Percentiles rank a stretch among this genome's conserved stretches.
Conservation (phyloP, 2,329 filamentous ascomycete species). For the Coleophoma crateriformis region DNA sequence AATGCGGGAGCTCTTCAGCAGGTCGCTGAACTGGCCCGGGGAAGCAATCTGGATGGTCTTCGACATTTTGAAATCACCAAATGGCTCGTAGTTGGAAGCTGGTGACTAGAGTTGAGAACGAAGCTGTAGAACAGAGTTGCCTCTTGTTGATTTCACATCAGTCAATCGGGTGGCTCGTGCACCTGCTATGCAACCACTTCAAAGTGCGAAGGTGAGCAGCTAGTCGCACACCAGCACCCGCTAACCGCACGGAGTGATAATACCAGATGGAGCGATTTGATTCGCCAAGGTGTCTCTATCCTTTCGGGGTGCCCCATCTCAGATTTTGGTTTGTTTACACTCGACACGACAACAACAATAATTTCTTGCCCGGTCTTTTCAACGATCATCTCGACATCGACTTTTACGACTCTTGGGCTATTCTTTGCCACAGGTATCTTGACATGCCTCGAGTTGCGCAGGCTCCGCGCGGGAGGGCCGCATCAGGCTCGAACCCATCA, state of each 20-base stretch:
- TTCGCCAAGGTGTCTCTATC: too few relatives aligned
- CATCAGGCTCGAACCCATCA: conserved; percentile 27
- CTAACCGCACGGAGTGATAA: too few relatives aligned
- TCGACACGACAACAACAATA: not conserved
- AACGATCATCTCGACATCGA: too few relatives aligned
- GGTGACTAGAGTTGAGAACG: not conserved
- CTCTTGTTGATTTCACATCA: not conserved
- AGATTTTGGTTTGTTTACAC: not conserved
- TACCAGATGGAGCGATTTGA: too few relatives aligned
- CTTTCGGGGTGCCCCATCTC: too few relatives aligned
- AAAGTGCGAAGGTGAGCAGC: too few relatives aligned
- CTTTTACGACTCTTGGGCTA: not conserved
- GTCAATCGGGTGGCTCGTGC: too few relatives aligned
- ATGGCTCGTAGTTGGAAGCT: not conserved
- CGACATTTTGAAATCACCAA: conserved; percentile 20
- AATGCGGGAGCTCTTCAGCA: conserved; percentile 68
- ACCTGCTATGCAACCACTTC: too few relatives aligned
- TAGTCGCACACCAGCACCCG: too few relatives aligned
- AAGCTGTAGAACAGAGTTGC: not conserved
- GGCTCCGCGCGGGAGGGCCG: conserved; percentile 33
- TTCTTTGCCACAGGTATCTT: not conserved
- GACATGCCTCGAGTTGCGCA: conserved; percentile 52
- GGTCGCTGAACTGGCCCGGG: conserved; percentile 55
- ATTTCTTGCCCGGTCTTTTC: too few relatives aligned
- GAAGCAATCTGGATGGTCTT: conserved; percentile 43